These are phyloP conservation scores for Begonia masoniana DNA, from an alignment of 306 rosid genomes.

Conservation along the genomic window DNA sequence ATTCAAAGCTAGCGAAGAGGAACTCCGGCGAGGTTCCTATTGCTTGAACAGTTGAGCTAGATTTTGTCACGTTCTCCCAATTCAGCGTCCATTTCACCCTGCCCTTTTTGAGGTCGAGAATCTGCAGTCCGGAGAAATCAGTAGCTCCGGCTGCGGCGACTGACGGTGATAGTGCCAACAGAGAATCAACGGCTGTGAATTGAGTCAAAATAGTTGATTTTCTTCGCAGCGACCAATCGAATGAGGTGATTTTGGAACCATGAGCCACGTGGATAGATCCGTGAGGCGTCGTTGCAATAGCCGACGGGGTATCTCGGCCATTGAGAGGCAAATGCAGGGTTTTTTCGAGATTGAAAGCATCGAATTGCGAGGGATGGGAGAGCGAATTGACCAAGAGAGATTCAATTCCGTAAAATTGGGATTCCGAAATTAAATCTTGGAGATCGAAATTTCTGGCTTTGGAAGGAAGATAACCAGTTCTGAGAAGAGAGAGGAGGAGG, in stretches of 20 bases:
- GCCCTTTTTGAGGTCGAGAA: conserved; percentile 50
- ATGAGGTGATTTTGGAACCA: conserved; percentile 83
- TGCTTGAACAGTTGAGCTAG: conserved; percentile 84
- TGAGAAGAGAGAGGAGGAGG: conserved; percentile 67
- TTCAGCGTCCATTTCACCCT: conserved; percentile 30
- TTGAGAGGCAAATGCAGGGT: conserved; percentile 40
- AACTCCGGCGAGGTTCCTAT: conserved; percentile 50
- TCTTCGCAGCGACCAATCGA: conserved; percentile 77
- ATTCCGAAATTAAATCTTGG: conserved; percentile 63
- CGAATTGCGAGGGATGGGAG: conserved; percentile 72
- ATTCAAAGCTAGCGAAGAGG: conserved; percentile 74
- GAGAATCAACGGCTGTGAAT: conserved; percentile 76
- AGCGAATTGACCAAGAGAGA: conserved; percentile 39
- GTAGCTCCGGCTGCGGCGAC: conserved; percentile 83
- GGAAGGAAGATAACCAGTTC: conserved; percentile 82
- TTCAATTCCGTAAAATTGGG: conserved; percentile 74
- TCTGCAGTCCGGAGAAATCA: conserved; percentile 79
- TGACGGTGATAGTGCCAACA: conserved; percentile 51
- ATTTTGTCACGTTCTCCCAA: conserved; percentile 82
- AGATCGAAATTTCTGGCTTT: conserved; percentile 60
- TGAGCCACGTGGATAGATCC: conserved; percentile 80
- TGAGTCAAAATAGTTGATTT: conserved; percentile 70
- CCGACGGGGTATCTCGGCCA: conserved; percentile 69
- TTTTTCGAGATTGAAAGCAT: conserved; percentile 71
- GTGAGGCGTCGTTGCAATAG: conserved; percentile 47